Conservation (phyloP, 345 rosid species). For the Linum trigynum region DNA sequence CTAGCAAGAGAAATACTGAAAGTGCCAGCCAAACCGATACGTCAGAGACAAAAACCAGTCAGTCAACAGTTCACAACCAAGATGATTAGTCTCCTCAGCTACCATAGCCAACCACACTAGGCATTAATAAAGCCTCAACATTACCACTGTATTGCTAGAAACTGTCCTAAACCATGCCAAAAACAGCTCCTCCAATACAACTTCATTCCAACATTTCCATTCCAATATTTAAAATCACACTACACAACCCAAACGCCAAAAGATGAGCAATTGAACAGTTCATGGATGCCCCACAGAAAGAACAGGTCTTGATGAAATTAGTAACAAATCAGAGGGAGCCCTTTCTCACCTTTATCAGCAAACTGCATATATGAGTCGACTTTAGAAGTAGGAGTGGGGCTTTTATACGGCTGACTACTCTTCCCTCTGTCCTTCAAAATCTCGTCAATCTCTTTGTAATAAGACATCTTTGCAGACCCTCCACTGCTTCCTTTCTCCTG, state of each 20-base stretch:
- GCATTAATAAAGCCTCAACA: not conserved
- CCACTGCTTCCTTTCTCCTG: slow-evolving; percentile 49
- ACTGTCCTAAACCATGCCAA: too few relatives aligned
- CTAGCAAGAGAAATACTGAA: not conserved
- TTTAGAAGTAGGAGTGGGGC: slow-evolving; percentile 56
- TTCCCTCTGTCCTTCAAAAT: slow-evolving; percentile 81
- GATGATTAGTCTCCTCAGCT: not conserved
- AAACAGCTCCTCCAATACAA: not conserved
- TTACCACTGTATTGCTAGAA: too few relatives aligned
- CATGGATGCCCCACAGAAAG: too few relatives aligned
- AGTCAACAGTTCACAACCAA: not conserved
- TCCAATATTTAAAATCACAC: not conserved
- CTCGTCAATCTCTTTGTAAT: slow-evolving; percentile 91
- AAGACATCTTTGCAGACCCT: slow-evolving; percentile 86
- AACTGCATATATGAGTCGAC: slow-evolving; percentile 84
- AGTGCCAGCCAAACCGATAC: not conserved
- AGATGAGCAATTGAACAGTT: not conserved
- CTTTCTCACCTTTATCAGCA: slow-evolving; percentile 68
- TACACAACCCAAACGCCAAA: not conserved
- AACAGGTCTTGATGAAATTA: too few relatives aligned
- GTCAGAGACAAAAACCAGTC: not conserved
- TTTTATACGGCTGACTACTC: slow-evolving; percentile 49
- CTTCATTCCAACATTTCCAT: not conserved
- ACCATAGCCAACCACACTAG: not conserved
- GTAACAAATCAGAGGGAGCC: too few relatives aligned